Percentiles rank a stretch among this genome's conserved stretches.
phyloP scores from a whole-genome alignment of 2,329 filamentous ascomycete genomes.

The Penicillium sp. region DNA sequence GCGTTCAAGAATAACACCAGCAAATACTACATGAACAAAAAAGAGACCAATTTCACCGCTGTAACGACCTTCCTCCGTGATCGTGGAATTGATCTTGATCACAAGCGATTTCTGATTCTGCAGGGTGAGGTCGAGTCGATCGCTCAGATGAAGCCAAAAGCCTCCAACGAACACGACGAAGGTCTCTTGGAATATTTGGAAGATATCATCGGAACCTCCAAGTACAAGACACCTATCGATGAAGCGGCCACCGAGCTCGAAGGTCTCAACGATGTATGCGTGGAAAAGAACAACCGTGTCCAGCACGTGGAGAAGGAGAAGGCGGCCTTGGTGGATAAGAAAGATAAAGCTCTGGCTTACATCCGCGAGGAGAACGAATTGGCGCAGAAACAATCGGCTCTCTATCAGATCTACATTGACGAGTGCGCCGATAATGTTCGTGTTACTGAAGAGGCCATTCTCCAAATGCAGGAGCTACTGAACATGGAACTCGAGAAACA shows the following conservation, averaged over 20 bases:
- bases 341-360: constrained; percentile 86
- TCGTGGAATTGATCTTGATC: constrained; percentile 89
- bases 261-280: constrained; percentile 86
- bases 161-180: constrained; percentile 90
- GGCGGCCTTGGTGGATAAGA: constrained; percentile 89
- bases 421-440: constrained; percentile 86
- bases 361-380: constrained; percentile 93
- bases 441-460: constrained; percentile 84
- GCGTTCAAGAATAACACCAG: constrained; percentile 98
- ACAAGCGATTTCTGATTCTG: constrained; percentile 95
- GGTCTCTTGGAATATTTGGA: constrained; percentile 94
- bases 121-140: constrained; percentile 99
- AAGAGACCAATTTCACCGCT: constrained; percentile 84
- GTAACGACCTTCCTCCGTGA: constrained; percentile 85
- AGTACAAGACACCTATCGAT: constrained; percentile 96
- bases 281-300: constrained; percentile 91
- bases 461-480: constrained; percentile 84
- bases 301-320: constrained; percentile 98
- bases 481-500: constrained; percentile 89
- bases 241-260: constrained; percentile 89
- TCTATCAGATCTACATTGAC: constrained; percentile 88
- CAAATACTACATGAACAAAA: constrained; percentile 95
- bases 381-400: constrained; percentile 78
- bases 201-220: constrained; percentile 97
- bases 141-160: constrained; percentile 98